phyloP scores from a whole-genome alignment of 106 monocot species.

The Dactylorhiza incarnata region DNA sequence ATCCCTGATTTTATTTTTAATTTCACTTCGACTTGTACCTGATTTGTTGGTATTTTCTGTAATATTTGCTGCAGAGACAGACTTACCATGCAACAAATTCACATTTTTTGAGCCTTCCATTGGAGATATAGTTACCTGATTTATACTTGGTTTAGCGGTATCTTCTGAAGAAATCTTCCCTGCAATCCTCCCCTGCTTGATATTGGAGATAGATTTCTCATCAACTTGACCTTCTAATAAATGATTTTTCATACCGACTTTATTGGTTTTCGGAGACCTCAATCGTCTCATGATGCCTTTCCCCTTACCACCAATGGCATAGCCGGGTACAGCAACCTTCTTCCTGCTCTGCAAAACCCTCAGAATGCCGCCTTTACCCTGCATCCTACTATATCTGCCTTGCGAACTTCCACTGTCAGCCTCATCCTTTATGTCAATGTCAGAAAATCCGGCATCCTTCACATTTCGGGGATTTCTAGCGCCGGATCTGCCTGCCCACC shows the following conservation, averaged over 20 bases:
- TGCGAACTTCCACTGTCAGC: not conserved
- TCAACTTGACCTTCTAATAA: not conserved
- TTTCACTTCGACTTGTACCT: constrained; percentile 6
- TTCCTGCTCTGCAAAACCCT: not conserved
- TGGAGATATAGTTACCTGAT: not conserved
- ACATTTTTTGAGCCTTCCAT: not conserved
- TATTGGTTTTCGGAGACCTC: not conserved
- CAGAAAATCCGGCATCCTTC: constrained; percentile 1
- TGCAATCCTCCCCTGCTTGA: not conserved
- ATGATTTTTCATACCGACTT: not conserved
- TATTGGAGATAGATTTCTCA: not conserved
- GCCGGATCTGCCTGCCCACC: not conserved
- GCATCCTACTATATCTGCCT: not conserved
- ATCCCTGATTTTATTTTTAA: constrained; percentile 11
- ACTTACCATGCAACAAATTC: constrained; percentile 3
- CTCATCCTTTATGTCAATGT: not conserved
- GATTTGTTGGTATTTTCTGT: not conserved
- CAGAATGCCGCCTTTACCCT: not conserved
- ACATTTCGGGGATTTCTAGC: not conserved
- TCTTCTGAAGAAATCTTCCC: not conserved
- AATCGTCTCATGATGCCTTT: not conserved
- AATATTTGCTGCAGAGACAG: not conserved
- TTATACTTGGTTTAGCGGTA: not conserved
- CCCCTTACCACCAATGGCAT: not conserved
- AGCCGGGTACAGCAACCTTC: not conserved